These are phyloP conservation scores for Ophiostoma sp. DNA, from an alignment of 2,329 filamentous ascomycete species.

Conservation along the genomic window DNA sequence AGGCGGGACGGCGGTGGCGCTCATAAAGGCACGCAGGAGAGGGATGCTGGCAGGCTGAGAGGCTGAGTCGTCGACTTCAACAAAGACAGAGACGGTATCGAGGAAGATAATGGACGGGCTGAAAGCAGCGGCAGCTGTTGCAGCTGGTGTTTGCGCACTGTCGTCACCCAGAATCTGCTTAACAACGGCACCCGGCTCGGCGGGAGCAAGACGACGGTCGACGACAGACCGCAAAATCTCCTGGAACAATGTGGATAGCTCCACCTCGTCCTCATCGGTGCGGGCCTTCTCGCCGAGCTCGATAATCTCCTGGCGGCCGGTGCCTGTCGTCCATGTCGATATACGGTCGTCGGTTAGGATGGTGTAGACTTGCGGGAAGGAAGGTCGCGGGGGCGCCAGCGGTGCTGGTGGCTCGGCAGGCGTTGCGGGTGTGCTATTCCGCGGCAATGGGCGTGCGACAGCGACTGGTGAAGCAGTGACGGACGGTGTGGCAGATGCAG, in stretches of 20 bases:
- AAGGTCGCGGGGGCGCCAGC: slow-evolving; percentile 34
- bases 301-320: slow-evolving; percentile 67
- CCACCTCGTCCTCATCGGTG: slow-evolving; percentile 65
- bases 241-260: slow-evolving; percentile 74
- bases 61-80: slow-evolving; percentile 64
- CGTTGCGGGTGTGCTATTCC: slow-evolving; percentile 32
- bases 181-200: slow-evolving; percentile 70
- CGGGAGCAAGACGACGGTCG: slow-evolving; percentile 64
- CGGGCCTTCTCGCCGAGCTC: slow-evolving; percentile 64
- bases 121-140: slow-evolving; percentile 46
- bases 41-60: slow-evolving; percentile 47
- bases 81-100: slow-evolving; percentile 77
- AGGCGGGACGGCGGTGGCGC: slow-evolving; percentile 70
- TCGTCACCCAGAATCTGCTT: slow-evolving; percentile 64
- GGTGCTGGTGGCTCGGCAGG: background rate
- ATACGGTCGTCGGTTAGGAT: slow-evolving; percentile 71
- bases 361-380: slow-evolving; percentile 64
- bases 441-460: slow-evolving; percentile 32
- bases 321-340: slow-evolving; percentile 61
- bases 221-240: slow-evolving; percentile 79
- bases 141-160: background rate
- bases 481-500: background rate
- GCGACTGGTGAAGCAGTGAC: slow-evolving; percentile 29
- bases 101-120: slow-evolving; percentile 73
- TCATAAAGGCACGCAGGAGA: slow-evolving; percentile 65